Percentiles rank a stretch among this genome's conserved stretches.
These are phyloP conservation scores for Talaromyces islandicus DNA, from an alignment of 2,329 filamentous ascomycete species.

Conservation along the genomic window DNA sequence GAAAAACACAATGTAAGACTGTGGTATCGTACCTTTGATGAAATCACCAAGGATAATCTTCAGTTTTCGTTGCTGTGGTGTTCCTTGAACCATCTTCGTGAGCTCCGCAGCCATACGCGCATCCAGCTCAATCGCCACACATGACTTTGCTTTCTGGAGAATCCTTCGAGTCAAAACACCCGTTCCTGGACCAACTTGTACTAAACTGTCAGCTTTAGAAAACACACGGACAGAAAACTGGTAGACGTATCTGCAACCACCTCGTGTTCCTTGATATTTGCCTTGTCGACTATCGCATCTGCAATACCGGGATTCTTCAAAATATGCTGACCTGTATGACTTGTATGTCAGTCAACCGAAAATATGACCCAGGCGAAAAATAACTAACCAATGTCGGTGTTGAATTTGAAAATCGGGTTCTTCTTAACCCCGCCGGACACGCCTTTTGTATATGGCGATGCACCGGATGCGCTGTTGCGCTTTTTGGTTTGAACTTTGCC, in stretches of 20 bases:
- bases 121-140: constrained; percentile 85
- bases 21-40: constrained; percentile 51
- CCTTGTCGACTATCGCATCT: constrained; percentile 77
- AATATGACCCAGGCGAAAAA: not conserved
- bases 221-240: not conserved
- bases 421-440: constrained; percentile 36
- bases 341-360: not conserved
- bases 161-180: constrained; percentile 88
- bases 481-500: constrained; percentile 50
- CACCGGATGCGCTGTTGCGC: constrained; percentile 43
- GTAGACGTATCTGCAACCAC: constrained; percentile 24
- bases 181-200: constrained; percentile 72
- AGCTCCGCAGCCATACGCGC: constrained; percentile 95
- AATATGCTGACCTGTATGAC: constrained; percentile 64
- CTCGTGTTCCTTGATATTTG: constrained; percentile 81
- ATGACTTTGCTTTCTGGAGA: constrained; percentile 76
- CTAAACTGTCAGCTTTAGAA: constrained; percentile 67
- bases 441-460: constrained; percentile 34
- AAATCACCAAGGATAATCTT: constrained; percentile 88
- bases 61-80: constrained; percentile 72
- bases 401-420: constrained; percentile 96
- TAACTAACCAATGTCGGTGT: constrained; percentile 63
- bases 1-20: not conserved
- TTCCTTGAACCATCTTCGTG: constrained; percentile 88
- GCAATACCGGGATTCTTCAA: constrained; percentile 86